phyloP scores from a whole-genome alignment of 441 rosid genomes.

The Adansonia gregorii region DNA sequence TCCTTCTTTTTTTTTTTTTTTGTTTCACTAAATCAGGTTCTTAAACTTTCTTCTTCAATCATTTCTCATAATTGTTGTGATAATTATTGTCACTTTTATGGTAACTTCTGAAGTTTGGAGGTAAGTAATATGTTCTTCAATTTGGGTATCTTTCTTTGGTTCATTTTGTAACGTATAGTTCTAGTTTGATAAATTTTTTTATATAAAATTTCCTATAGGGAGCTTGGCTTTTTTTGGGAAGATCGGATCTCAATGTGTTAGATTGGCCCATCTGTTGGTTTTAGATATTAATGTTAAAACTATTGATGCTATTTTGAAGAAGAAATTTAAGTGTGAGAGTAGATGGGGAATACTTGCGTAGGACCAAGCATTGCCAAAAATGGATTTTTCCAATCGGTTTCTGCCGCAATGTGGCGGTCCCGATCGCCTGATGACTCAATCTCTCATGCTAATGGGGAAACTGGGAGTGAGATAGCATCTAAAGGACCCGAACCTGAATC shows the following conservation, averaged over 20 bases:
- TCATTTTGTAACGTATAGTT: background rate
- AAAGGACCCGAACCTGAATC: slow-evolving; percentile 59
- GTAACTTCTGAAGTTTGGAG: slow-evolving; percentile 14
- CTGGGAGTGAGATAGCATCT: slow-evolving; percentile 36
- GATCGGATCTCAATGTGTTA: slow-evolving; percentile 36
- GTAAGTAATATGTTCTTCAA: background rate
- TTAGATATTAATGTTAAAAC: slow-evolving; percentile 46
- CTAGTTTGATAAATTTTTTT: slow-evolving; percentile 2
- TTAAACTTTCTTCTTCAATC: background rate
- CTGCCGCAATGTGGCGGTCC: slow-evolving; percentile 68
- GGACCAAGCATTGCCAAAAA: slow-evolving; percentile 67
- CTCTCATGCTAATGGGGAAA: slow-evolving; percentile 41
- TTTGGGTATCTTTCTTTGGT: background rate
- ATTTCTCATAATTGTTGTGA: background rate
- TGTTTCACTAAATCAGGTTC: slow-evolving; percentile 5
- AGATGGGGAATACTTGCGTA: slow-evolving; percentile 73
- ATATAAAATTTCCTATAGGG: background rate
- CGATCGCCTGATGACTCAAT: slow-evolving; percentile 52
- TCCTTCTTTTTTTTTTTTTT: slow-evolving; percentile 9
- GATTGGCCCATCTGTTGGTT: slow-evolving; percentile 23
- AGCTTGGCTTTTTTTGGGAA: slow-evolving; percentile 20
- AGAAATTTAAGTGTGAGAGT: slow-evolving; percentile 29
- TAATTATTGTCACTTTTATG: background rate
- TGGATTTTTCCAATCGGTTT: slow-evolving; percentile 67
- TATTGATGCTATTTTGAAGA: slow-evolving; percentile 23